A percentile compares a stretch with the other conserved stretches of the same genome.
Evolutionary conservation across 2,329 filamentous ascomycete genomes (phyloP).

Genomic region (Corinectria fuckeliana): DNA sequence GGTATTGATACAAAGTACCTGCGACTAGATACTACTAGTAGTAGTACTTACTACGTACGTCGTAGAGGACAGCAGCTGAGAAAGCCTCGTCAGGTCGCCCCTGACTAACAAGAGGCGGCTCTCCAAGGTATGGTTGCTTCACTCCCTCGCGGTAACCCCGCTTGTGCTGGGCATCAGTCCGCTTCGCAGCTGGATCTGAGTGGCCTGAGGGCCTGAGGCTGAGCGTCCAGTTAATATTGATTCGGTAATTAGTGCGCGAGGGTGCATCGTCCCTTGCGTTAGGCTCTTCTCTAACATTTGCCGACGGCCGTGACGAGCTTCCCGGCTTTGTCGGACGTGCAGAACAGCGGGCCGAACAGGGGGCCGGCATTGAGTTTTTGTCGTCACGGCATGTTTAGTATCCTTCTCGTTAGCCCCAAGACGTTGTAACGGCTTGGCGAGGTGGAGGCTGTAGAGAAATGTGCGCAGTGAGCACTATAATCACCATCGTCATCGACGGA

Average conservation of each 20-base stretch:
- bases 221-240: background rate
- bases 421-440: background rate
- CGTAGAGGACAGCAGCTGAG: background rate
- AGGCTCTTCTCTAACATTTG: constrained; percentile 2
- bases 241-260: background rate
- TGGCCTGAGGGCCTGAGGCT: background rate
- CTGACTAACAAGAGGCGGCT: background rate
- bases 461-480: background rate
- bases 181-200: background rate
- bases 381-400: background rate
- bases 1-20: background rate
- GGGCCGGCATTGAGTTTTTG: background rate
- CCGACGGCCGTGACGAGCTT: background rate
- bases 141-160: background rate
- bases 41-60: background rate
- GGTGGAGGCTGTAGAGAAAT: background rate
- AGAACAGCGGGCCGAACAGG: background rate
- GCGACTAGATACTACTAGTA: background rate
- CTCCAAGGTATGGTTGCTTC: background rate
- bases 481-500: background rate
- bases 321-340: background rate
- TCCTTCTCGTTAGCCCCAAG: too few species aligned
- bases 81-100: background rate
- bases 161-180: background rate
- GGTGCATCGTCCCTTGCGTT: constrained; percentile 5